Conservation (phyloP, 495 filamentous ascomycete species). For the Staphylotrichum longicolle region DNA sequence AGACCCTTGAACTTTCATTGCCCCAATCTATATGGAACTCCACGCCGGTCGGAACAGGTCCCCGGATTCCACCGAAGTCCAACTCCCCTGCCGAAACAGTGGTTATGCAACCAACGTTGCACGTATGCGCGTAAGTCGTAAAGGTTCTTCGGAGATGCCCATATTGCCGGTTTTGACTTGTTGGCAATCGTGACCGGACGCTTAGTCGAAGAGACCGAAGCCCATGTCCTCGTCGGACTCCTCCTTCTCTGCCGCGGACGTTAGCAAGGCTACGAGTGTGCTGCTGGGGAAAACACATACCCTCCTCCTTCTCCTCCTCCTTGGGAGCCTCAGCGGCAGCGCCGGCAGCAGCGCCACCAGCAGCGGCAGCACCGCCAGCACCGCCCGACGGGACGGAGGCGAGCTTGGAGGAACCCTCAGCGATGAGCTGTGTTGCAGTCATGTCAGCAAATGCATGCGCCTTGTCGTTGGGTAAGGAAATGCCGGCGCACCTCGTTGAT, state of each 20-base stretch:
- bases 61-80: conserved; percentile 24
- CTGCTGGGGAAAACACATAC: conserved; percentile 37
- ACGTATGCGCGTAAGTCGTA: conserved; percentile 21
- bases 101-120: conserved; percentile 17
- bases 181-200: conserved; percentile 20
- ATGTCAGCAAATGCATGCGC: conserved; percentile 28
- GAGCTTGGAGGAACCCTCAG: conserved; percentile 87
- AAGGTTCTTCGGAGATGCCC: conserved; percentile 30
- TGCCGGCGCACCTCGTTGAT: conserved; percentile 74
- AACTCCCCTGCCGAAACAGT: conserved; percentile 19
- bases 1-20: conserved; percentile 30
- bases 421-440: conserved; percentile 66
- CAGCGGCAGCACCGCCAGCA: conserved; percentile 64
- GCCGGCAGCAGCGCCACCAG: conserved; percentile 62
- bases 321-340: conserved; percentile 66
- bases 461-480: neutral
- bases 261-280: conserved; percentile 28
- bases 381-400: conserved; percentile 96
- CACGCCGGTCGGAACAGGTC: conserved; percentile 13
- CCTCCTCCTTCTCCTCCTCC: conserved; percentile 74
- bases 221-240: conserved; percentile 99
- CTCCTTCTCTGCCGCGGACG: conserved; percentile 51
- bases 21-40: conserved; percentile 24
- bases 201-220: conserved; percentile 99
- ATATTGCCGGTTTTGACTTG: conserved; percentile 14